phyloP scores from a whole-genome alignment of 495 filamentous ascomycete species.

The Penicillium longicatenatum region DNA sequence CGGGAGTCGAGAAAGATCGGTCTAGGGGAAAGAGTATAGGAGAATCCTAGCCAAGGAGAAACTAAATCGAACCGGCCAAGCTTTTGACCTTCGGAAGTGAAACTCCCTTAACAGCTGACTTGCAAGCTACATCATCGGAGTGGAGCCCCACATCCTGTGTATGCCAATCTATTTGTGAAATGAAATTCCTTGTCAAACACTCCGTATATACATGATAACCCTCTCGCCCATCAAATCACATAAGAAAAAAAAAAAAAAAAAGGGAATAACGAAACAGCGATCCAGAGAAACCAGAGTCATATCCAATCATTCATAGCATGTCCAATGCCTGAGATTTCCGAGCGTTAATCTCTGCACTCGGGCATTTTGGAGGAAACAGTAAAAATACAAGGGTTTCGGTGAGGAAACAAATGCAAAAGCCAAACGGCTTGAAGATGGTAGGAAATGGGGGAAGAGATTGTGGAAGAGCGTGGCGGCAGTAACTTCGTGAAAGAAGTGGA shows the following conservation, averaged over 20 bases:
- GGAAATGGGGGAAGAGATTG: slow-evolving; percentile 15
- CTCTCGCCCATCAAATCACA: slow-evolving; percentile 22
- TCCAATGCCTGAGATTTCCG: slow-evolving; percentile 32
- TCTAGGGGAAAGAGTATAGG: neutral
- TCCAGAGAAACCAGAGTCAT: slow-evolving; percentile 33
- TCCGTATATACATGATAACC: slow-evolving; percentile 31
- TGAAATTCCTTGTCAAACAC: slow-evolving; percentile 15
- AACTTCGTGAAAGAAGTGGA: slow-evolving; percentile 21
- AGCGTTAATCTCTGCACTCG: slow-evolving; percentile 20
- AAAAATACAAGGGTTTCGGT: slow-evolving; percentile 36
- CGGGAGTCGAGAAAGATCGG: neutral
- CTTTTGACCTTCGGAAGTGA: slow-evolving; percentile 17
- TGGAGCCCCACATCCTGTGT: slow-evolving; percentile 6
- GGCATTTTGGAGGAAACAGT: slow-evolving; percentile 36
- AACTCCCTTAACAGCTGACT: slow-evolving; percentile 28
- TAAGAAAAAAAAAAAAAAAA: slow-evolving; percentile 13
- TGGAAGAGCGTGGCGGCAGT: slow-evolving; percentile 28
- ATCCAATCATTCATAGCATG: slow-evolving; percentile 42
- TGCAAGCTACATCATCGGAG: slow-evolving; percentile 32
- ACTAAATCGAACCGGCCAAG: neutral
- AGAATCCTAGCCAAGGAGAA: neutral
- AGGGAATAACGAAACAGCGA: slow-evolving; percentile 28
- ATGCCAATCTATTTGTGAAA: slow-evolving; percentile 15
- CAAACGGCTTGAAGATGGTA: slow-evolving; percentile 8
- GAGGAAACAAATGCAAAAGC: slow-evolving; percentile 14